A percentile compares a stretch with the other conserved stretches of the same genome.
These are phyloP conservation scores for Alternaria brassicicola DNA, from an alignment of 2,329 filamentous ascomycete species.

Conservation along the genomic window DNA sequence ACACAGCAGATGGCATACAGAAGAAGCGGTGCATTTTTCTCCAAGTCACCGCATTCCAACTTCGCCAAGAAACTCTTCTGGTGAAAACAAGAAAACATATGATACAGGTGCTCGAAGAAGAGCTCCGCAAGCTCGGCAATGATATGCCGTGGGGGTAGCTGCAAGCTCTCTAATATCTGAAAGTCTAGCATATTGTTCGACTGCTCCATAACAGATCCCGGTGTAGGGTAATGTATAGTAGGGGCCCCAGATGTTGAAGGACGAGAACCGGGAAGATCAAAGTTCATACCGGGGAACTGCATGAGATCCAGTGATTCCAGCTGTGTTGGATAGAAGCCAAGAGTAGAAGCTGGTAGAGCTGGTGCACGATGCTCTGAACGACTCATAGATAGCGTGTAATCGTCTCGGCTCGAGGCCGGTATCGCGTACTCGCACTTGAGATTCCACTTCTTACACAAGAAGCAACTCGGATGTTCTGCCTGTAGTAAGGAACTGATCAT, in stretches of 20 bases:
- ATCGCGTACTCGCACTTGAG: slow-evolving; percentile 31
- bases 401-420: neutral
- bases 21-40: slow-evolving; percentile 28
- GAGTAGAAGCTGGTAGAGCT: neutral
- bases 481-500: slow-evolving; percentile 13
- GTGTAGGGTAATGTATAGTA: neutral
- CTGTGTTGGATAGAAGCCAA: neutral
- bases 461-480: slow-evolving; percentile 33
- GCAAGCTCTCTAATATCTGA: slow-evolving; percentile 9
- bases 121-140: slow-evolving; percentile 30
- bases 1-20: slow-evolving; percentile 38
- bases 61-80: slow-evolving; percentile 23
- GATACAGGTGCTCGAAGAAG: slow-evolving; percentile 35
- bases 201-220: neutral
- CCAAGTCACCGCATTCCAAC: slow-evolving; percentile 19
- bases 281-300: slow-evolving; percentile 15
- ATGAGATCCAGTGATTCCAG: slow-evolving; percentile 5
- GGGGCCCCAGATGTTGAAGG: neutral
- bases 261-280: slow-evolving; percentile 9
- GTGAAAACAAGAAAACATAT: slow-evolving; percentile 39
- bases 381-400: neutral
- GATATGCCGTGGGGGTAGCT: slow-evolving; percentile 23
- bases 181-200: slow-evolving; percentile 1
- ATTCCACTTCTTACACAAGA: slow-evolving; percentile 33
- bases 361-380: neutral